Evolutionary conservation across 2,329 filamentous ascomycete genomes (phyloP), one percentile per base, ranked within the genome.

Genomic region (Colletotrichum spinosum): DNA sequence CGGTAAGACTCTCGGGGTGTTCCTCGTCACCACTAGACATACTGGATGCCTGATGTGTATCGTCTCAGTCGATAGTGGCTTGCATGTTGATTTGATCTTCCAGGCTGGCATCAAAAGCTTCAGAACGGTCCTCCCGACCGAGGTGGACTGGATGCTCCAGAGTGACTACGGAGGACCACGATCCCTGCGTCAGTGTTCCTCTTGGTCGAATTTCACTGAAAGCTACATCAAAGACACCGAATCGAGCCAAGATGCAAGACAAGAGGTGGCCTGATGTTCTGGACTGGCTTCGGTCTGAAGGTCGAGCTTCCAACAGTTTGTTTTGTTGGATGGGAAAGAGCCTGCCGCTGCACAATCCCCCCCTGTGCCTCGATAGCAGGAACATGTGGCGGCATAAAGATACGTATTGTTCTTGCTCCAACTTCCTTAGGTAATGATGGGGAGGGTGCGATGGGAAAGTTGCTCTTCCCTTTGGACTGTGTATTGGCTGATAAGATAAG

Each of bases 401-500:
- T 48, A 38, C 53, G 53, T 46, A 46, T 37, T 33, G 53, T 42
- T 45, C 12, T n/a, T 55, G 52, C 37, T 11, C 10, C 10, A n/a
- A 42, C 39, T 42, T 10, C 13, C 39, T 13, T 12, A 44, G 25
- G 25, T 25, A 25, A 25, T 25, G 25, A 25, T 41, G 38, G 38
- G 38, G 6, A 41, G 2, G 38, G 25, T 25, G 13, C 8, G 15
- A 44, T 46, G 44, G 15, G 44, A 46, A 46, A 25, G 15, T 34
- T 12, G 33, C 25, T 38, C 35, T 35, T 38, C 12, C 49, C 35
- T 38, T 33, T 17, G 10, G 35, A 10, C 12, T 15, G 25, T 3
- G 25, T 4, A 5, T 25, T 25, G 25, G n/a, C 35, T 53, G 63
- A 66, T 66, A 63, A 66, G 63, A 66, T 66, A 66, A 63, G 59